Base-by-base conservation (phyloP, 75 land plant species). In the Pseudotsuga menziesii region DNA sequence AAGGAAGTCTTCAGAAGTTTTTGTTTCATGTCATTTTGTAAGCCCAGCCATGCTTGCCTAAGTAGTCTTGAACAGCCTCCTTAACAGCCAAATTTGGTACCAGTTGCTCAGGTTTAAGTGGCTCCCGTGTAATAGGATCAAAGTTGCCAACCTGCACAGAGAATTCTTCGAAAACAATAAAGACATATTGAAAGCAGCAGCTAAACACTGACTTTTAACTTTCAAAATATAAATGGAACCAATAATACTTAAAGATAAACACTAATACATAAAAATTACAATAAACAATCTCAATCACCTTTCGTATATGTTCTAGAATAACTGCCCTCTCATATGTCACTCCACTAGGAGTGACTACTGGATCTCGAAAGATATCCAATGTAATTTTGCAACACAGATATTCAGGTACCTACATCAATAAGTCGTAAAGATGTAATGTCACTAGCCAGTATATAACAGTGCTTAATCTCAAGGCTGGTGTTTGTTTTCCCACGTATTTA, bases 331-430 rank as follows among this genome's bases (percentile, higher is more conserved):
- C 97, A 78, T 94, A 96, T 8, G 94, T 94, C 44, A 96, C 78
- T 8, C 98, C 98, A 78, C 94, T 91, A 17, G 94, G 92, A 61
- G 93, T 85, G 52, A 94, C 88, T 23, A 96, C 97, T 56, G 98
- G 97, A 84, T 94, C 97, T 20, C 92, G 84, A 56, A 89, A 87
- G 20, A 94, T 86, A 62, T 96, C 94, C 75, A 91, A 86, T 15
- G 92, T 90, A 12, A 96, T 96, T 83, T 90, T 85, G 77, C 98
- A 96, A 61, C 97, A 91, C 27, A 96, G 78, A 76, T 91, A 83
- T 41, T 94, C 94, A 19, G 97, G 97, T 39, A 94, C 88, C 97
- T 96, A 81, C 41, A 26, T 73, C 7, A 5, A 25, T 73, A 4
- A 73, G 26, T 4, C 41, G 54, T 23, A 26, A 17, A 56, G 19